Percentiles rank a stretch among this genome's conserved stretches.
phyloP scores from a whole-genome alignment of 2,329 filamentous ascomycete species.

The Alternaria sp. region DNA sequence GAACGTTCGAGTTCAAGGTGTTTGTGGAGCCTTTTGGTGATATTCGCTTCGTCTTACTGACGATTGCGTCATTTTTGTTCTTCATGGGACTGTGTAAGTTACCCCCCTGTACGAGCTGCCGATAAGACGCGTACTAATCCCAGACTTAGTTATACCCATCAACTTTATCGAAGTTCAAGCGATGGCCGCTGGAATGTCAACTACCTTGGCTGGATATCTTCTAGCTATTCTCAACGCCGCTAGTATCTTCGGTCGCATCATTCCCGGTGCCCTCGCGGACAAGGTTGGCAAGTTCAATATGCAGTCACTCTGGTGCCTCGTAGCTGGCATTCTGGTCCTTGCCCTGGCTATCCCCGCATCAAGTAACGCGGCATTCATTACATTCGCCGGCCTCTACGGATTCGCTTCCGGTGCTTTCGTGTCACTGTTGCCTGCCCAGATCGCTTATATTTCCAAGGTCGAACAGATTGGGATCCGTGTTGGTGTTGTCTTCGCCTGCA shows the following conservation, averaged over 20 bases:
- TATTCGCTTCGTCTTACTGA: slow-evolving; percentile 53
- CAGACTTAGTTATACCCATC: slow-evolving; percentile 53
- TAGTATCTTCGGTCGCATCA: slow-evolving; percentile 61
- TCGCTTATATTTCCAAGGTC: slow-evolving; percentile 51
- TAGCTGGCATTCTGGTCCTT: slow-evolving; percentile 54
- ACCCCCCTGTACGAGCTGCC: neutral
- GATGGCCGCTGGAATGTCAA: slow-evolving; percentile 55
- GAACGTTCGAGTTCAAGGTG: slow-evolving; percentile 36
- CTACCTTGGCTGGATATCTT: slow-evolving; percentile 58
- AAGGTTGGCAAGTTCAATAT: slow-evolving; percentile 62
- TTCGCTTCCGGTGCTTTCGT: slow-evolving; percentile 61
- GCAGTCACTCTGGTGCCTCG: slow-evolving; percentile 30
- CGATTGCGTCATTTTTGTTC: slow-evolving; percentile 60
- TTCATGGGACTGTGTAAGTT: slow-evolving; percentile 63
- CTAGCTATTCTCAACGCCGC: slow-evolving; percentile 58
- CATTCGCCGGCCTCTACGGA: slow-evolving; percentile 57
- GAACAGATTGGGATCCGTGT: slow-evolving; percentile 63
- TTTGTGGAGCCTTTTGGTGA: slow-evolving; percentile 46
- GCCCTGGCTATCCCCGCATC: slow-evolving; percentile 56
- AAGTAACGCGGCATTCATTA: slow-evolving; percentile 52
- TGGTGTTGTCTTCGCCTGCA: slow-evolving; percentile 57
- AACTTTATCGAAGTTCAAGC: slow-evolving; percentile 58
- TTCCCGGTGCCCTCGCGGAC: slow-evolving; percentile 62
- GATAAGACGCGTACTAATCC: neutral
- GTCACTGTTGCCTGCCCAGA: slow-evolving; percentile 53